phyloP scores from a whole-genome alignment of 1,284 basidiomycete genomes.

The Xerocomus minutiporus region DNA sequence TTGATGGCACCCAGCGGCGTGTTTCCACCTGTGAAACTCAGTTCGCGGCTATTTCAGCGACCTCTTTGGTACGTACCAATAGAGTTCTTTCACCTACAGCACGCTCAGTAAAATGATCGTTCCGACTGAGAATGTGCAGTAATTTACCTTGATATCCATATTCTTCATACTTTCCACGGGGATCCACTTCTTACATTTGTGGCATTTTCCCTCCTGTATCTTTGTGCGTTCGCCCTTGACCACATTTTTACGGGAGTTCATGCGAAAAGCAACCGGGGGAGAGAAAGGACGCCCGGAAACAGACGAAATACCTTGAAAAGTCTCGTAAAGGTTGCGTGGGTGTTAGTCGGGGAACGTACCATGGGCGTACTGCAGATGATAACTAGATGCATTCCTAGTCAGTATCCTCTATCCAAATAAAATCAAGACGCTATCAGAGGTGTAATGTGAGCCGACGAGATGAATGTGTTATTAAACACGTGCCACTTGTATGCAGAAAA shows the following conservation, averaged over 20 bases:
- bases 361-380: slow-evolving; percentile 76
- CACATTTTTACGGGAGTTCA: slow-evolving; percentile 39
- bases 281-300: slow-evolving; percentile 64
- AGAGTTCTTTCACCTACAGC: slow-evolving; percentile 64
- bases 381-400: slow-evolving; percentile 38
- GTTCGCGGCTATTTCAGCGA: background rate
- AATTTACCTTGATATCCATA: slow-evolving; percentile 59
- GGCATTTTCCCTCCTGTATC: slow-evolving; percentile 69
- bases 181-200: slow-evolving; percentile 70
- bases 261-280: slow-evolving; percentile 64
- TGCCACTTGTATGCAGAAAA: slow-evolving; percentile 79
- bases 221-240: slow-evolving; percentile 55
- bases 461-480: slow-evolving; percentile 11
- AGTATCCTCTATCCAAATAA: slow-evolving; percentile 4
- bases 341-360: slow-evolving; percentile 41
- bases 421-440: slow-evolving; percentile 16
- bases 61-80: slow-evolving; percentile 48
- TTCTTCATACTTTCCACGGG: slow-evolving; percentile 66
- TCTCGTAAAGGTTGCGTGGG: slow-evolving; percentile 1
- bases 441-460: slow-evolving; percentile 6
- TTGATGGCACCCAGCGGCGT: slow-evolving; percentile 67
- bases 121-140: background rate
- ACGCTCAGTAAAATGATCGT: background rate
- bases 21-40: slow-evolving; percentile 66
- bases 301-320: slow-evolving; percentile 53